phyloP scores from a whole-genome alignment of 495 filamentous ascomycete species.

The Penicillium tannophilum region DNA sequence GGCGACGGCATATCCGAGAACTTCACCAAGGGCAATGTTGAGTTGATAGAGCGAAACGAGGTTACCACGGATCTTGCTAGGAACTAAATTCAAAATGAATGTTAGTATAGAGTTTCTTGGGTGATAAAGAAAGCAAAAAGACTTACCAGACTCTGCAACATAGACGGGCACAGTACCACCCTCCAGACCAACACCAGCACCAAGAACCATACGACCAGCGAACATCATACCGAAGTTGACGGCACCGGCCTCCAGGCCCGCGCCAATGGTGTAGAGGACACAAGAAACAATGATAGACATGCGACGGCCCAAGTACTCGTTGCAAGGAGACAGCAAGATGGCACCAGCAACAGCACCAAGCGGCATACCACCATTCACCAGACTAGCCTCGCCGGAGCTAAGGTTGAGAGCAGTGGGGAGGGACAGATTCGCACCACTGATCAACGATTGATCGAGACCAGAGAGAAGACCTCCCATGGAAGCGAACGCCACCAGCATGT shows the following conservation, averaged over 20 bases:
- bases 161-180: slow-evolving; percentile 64
- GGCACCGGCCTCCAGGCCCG: slow-evolving; percentile 59
- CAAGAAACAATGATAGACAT: slow-evolving; percentile 62
- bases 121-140: not conserved
- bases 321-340: slow-evolving; percentile 55
- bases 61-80: slow-evolving; percentile 57
- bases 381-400: slow-evolving; percentile 45
- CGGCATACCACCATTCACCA: slow-evolving; percentile 61
- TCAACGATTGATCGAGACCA: slow-evolving; percentile 63
- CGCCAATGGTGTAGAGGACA: slow-evolving; percentile 61
- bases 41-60: slow-evolving; percentile 64
- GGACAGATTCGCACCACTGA: slow-evolving; percentile 61
- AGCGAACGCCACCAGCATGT: slow-evolving; percentile 62
- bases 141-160: slow-evolving; percentile 50
- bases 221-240: slow-evolving; percentile 63
- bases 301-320: slow-evolving; percentile 59
- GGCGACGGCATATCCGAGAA: slow-evolving; percentile 62
- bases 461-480: slow-evolving; percentile 64
- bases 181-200: slow-evolving; percentile 61
- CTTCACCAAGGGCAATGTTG: slow-evolving; percentile 65
- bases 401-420: slow-evolving; percentile 52
- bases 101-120: slow-evolving; percentile 17
- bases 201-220: slow-evolving; percentile 60
- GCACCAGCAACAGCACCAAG: slow-evolving; percentile 63
- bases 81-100: slow-evolving; percentile 42